Evolutionary conservation across 257 asterid genomes (phyloP).

Genomic region (Primulina huaijiensis): DNA sequence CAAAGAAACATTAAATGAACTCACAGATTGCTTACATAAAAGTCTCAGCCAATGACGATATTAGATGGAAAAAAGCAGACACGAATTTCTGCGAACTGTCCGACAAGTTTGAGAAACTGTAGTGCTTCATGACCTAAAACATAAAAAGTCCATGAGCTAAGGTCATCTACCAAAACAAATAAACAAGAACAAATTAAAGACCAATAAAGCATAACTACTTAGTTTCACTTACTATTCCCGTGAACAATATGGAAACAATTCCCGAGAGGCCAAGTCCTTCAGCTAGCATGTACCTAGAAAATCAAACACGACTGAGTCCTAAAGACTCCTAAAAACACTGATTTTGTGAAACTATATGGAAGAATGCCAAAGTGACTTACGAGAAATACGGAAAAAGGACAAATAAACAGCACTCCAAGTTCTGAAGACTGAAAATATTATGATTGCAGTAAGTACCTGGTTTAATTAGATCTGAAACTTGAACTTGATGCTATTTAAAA

Average conservation of each 20-base stretch:
- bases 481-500: conserved; percentile 13
- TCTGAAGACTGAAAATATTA: conserved; percentile 72
- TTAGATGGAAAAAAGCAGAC: conserved; percentile 90
- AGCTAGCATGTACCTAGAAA: conserved; percentile 81
- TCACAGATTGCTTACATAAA: conserved; percentile 64
- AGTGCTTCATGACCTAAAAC: conserved; percentile 96
- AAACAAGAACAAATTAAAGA: conserved; percentile 22
- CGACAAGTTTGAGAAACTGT: conserved; percentile 81
- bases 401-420: conserved; percentile 97
- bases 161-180: not conserved
- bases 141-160: conserved; percentile 15
- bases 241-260: conserved; percentile 90
- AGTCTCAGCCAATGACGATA: conserved; percentile 96
- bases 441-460: conserved; percentile 21
- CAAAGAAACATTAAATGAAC: conserved; percentile 18
- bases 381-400: conserved; percentile 99
- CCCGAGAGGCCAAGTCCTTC: conserved; percentile 99
- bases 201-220: conserved; percentile 20
- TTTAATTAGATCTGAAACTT: conserved; percentile 13
- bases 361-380: conserved; percentile 49
- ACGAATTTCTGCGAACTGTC: conserved; percentile 95
- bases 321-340: conserved; percentile 8
- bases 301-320: conserved; percentile 29
- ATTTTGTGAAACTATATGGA: conserved; percentile 22
- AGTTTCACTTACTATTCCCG: conserved; percentile 83